These are phyloP conservation scores for Aspergillus sojae DNA, from an alignment of 2,329 filamentous ascomycete genomes.

Conservation along the genomic window DNA sequence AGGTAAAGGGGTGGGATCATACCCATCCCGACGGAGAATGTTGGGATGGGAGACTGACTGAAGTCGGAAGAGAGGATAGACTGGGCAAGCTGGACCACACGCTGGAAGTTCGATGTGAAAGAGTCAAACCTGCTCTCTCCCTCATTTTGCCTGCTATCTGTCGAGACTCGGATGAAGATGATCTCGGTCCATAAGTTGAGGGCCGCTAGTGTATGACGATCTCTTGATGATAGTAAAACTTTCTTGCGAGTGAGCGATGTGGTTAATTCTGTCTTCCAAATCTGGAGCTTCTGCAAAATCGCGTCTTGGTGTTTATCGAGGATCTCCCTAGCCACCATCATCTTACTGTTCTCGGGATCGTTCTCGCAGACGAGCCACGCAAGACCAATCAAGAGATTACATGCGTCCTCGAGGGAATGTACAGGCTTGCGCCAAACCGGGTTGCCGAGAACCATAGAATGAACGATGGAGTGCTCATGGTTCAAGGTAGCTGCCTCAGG, in stretches of 20 bases:
- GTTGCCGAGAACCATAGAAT: not conserved
- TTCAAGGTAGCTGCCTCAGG: conserved; percentile 4
- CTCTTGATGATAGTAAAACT: not conserved
- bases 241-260: not conserved
- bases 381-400: not conserved
- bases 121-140: not conserved
- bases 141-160: not conserved
- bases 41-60: not conserved
- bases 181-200: not conserved
- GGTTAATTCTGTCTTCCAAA: not conserved
- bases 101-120: not conserved
- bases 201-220: not conserved
- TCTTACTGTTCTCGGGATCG: not conserved
- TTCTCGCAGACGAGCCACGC: not conserved
- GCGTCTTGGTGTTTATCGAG: not conserved
- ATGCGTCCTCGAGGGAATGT: not conserved
- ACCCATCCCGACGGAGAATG: conserved; percentile 30
- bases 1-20: conserved; percentile 38
- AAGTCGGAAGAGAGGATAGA: not conserved
- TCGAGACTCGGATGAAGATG: not conserved
- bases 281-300: not conserved
- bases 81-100: not conserved
- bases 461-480: not conserved
- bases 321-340: not conserved
- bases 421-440: not conserved